Conservation (phyloP, 306 rosid species). For the Glycine tomentella region DNA sequence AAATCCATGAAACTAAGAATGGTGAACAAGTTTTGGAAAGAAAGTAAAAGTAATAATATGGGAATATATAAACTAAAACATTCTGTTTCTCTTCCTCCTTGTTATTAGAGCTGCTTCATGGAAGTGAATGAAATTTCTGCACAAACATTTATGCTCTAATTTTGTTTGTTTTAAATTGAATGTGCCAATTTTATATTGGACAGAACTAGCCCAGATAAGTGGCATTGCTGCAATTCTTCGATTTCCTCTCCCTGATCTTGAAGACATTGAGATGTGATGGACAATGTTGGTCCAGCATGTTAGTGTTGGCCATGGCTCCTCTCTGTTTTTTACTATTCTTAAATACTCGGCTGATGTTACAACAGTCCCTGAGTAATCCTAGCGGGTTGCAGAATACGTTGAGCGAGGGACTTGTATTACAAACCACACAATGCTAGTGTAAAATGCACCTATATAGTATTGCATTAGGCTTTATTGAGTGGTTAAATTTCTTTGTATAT, state of each 20-base stretch:
- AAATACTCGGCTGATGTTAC: constrained; percentile 23
- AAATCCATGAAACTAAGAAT: constrained; percentile 23
- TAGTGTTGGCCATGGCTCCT: neutral
- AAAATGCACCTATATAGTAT: too few species aligned
- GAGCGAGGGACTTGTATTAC: constrained; percentile 24
- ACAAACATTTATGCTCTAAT: neutral
- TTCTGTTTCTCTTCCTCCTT: neutral
- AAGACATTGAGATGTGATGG: constrained; percentile 86
- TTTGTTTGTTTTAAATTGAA: constrained; percentile 21
- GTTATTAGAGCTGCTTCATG: neutral
- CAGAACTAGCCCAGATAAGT: constrained; percentile 80
- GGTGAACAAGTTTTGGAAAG: neutral
- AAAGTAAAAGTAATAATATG: constrained; percentile 7
- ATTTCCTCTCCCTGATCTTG: constrained; percentile 95
- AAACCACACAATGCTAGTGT: constrained; percentile 32
- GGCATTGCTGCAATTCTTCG: constrained; percentile 92
- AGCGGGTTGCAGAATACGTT: constrained; percentile 1
- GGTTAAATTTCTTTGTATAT: too few species aligned
- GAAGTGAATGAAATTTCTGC: constrained; percentile 22
- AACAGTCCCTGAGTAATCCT: neutral
- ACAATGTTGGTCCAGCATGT: constrained; percentile 22
- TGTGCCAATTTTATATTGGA: constrained; percentile 30
- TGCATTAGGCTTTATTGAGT: too few species aligned
- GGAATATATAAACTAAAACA: constrained; percentile 8
- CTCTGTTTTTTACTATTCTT: constrained; percentile 16